These are phyloP conservation scores for Firmiana major DNA, from an alignment of 345 rosid species.

Conservation along the genomic window DNA sequence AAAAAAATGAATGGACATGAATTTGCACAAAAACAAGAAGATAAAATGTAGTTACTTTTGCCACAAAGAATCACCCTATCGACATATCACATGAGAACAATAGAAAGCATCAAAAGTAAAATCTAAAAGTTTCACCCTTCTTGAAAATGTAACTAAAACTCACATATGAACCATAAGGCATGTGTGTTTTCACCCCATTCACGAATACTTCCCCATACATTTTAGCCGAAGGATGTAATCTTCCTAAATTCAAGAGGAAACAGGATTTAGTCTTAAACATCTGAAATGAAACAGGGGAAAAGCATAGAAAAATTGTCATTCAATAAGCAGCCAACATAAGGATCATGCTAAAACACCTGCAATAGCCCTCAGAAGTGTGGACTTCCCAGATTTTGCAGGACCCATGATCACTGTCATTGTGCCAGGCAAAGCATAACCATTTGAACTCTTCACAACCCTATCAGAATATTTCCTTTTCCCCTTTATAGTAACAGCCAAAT, in stretches of 20 bases:
- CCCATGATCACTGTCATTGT: constrained; percentile 99
- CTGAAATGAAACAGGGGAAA: not conserved
- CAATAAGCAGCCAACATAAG: not conserved
- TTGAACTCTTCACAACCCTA: constrained; percentile 86
- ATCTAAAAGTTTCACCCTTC: not conserved
- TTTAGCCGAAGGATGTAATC: constrained; percentile 68
- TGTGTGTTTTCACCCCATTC: constrained; percentile 58
- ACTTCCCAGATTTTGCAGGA: constrained; percentile 96
- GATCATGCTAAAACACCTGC: constrained; percentile 50
- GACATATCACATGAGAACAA: not conserved
- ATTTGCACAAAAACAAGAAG: not conserved
- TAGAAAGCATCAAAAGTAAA: not conserved
- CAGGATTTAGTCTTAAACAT: constrained; percentile 13
- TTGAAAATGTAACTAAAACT: constrained; percentile 30
- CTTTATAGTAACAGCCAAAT: constrained; percentile 79
- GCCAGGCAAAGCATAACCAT: constrained; percentile 92
- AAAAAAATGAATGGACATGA: not conserved
- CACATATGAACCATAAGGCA: constrained; percentile 92
- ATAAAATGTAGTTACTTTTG: not conserved
- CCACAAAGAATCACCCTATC: not conserved
- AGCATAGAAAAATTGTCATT: not conserved
- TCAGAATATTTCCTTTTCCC: constrained; percentile 92
- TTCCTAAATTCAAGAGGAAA: constrained; percentile 52
- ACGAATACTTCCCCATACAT: constrained; percentile 82
- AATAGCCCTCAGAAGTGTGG: constrained; percentile 82